phyloP scores from a whole-genome alignment of 345 rosid genomes.

The Odontarrhena argentea region DNA sequence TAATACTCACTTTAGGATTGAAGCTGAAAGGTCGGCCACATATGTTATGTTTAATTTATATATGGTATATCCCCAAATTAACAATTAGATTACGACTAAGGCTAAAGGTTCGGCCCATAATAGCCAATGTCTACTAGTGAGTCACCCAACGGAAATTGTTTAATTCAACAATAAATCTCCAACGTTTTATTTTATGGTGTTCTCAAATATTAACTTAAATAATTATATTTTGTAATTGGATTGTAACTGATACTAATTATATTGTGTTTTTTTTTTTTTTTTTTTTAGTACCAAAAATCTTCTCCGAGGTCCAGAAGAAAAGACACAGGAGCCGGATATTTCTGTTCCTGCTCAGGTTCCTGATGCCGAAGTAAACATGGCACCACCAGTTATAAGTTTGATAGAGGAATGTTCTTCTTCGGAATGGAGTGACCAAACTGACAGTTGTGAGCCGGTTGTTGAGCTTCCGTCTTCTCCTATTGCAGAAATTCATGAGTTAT shows the following conservation, averaged over 20 bases:
- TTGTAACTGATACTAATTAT: neutral
- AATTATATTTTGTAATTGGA: no score
- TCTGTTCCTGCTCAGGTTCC: neutral
- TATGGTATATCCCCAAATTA: no score
- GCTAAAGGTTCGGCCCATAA: no score
- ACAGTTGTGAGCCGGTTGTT: slow-evolving; percentile 47
- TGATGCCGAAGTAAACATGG: neutral
- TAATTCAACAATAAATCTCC: no score
- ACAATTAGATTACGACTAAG: no score
- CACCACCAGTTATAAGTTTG: neutral
- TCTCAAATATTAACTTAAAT: no score
- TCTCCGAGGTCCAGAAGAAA: slow-evolving; percentile 30
- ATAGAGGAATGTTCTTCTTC: slow-evolving; percentile 29
- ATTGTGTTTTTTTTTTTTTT: neutral
- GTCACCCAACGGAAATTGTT: no score
- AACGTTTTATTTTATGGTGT: no score
- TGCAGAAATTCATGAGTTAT: slow-evolving; percentile 8
- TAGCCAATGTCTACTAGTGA: no score
- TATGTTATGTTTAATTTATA: no score
- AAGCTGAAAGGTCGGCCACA: no score
- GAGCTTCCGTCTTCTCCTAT: slow-evolving; percentile 62
- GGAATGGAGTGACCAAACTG: neutral
- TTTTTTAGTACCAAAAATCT: slow-evolving; percentile 32
- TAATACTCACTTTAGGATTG: no score
- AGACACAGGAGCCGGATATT: neutral